Evolutionary conservation across 768 basidiomycete species (phyloP), one percentile per base, ranked within the genome.

Genomic region (Auriculariales sp.): DNA sequence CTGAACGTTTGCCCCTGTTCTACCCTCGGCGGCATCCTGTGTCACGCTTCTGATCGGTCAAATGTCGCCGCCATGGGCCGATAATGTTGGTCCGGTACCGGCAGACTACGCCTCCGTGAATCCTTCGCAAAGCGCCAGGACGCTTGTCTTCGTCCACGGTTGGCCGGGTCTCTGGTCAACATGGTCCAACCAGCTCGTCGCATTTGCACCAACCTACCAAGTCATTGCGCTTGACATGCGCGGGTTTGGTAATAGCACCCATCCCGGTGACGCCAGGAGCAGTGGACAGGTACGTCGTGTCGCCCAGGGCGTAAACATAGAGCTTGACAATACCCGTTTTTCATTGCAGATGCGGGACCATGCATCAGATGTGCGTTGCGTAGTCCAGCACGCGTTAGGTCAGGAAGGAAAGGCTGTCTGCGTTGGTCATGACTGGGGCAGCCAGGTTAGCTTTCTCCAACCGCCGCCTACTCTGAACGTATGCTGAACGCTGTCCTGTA

Each of bases 371-470:
- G 60, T 87, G 29, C 68, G 68, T 3, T 86, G 84, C 54, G 66
- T 86, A 25, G 64, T 87, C 34, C 57, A 72, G 36, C 56, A 79
- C 50, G 76, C 73, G 0, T 61, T 66, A 1, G 71, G 78, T 1
- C 34, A 59, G 0, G 22, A n/a, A n/a, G n/a, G 14, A 25, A 68
- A 71, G 12, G 75, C 72, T 0, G 66, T 77, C 29, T 84, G 79
- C 55, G 64, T 87, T 51, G 84, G 84, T 11, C 84, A 87, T 56
- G 84, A 87, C 53, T 87, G 84, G 84, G 84, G 84, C 32, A 66
- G 80, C 1, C 54, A 55, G 30, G 49, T 57, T 29, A 46, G 45
- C 17, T 10, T 9, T 27, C 9, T 27, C 30, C 28, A 3, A 11
- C 5, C 12, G 28, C 19, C 7, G 14, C 3, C 12, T n/a, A n/a